Evolutionary conservation across 2,329 filamentous ascomycete genomes (phyloP), one percentile per base, ranked within the genome.

Genomic region (Aspergillus hortae): DNA sequence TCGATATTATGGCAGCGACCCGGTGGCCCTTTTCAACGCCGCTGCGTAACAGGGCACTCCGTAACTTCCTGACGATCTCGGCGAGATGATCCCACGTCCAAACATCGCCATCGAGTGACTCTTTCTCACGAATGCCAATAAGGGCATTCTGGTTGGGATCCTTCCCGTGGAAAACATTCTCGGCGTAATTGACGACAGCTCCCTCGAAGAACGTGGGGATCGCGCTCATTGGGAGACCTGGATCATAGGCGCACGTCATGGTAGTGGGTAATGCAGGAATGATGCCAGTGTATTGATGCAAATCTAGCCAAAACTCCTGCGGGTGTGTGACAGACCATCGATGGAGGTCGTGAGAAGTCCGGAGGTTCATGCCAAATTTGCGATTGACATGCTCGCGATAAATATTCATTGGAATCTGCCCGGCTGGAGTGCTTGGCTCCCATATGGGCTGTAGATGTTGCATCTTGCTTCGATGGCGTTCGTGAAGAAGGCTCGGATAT

Each of bases 261-360:
- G 35, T 15, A 17, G 35, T n/a, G 11, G 35, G 35, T 3, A 38
- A 17, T 69, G 17, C 62, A 60, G 73, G 71, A 6, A 61, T 61
- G n/a, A 76, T 58, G 7, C 63, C 61, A 1, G 71, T 64, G 51
- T 72, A 74, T 11, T 59, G 46, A 52, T 74, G 74, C n/a, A 76
- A 58, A 56, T 75, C 69, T 21, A 69, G 65, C 74, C 74, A 76
- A 54, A 76, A 76, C 10, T 71, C 63, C 44, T 76, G 73, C 4
- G 70, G 64, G n/a, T 68, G 61, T 1, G 62, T 54, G 5, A 73
- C 67, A 23, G 66, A 70, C 73, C 73, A 76, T 55, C 56, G 60
- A 21, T 75, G 70, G 15, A 76, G 64, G 3, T 74, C 68, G 36
- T 68, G 63, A 2, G 71, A 68, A 19, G 35, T 17, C 10, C 14